Conservation (phyloP, 2,329 filamentous ascomycete genomes). For the Aspergillus novoparasiticus region DNA sequence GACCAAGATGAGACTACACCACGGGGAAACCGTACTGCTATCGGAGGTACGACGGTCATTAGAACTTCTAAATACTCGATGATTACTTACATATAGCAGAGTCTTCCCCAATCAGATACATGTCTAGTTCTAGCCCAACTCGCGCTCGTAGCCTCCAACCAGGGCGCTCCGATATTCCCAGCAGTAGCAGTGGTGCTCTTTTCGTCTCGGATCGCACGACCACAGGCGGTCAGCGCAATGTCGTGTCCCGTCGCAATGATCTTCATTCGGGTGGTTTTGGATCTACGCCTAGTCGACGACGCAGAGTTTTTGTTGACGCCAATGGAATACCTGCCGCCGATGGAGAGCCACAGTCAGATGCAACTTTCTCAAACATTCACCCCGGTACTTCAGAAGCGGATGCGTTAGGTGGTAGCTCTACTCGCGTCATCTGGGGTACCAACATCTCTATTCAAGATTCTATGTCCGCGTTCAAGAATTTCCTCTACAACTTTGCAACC, state of each 20-base stretch:
- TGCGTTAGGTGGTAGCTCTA: conserved; percentile 76
- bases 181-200: conserved; percentile 76
- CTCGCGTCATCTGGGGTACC: conserved; percentile 92
- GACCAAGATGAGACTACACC: conserved; percentile 49
- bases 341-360: conserved; percentile 56
- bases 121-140: conserved; percentile 85
- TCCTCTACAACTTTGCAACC: conserved; percentile 84
- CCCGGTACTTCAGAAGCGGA: conserved; percentile 92
- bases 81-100: conserved; percentile 54
- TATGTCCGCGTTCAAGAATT: conserved; percentile 85
- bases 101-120: conserved; percentile 90
- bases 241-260: conserved; percentile 73
- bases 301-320: conserved; percentile 66
- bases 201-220: conserved; percentile 69
- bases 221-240: conserved; percentile 49
- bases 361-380: conserved; percentile 69
- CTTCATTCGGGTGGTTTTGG: conserved; percentile 78
- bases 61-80: background rate
- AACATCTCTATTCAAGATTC: conserved; percentile 93
- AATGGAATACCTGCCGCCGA: conserved; percentile 61
- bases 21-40: conserved; percentile 37
- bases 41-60: conserved; percentile 40
- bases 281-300: conserved; percentile 53
- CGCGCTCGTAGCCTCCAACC: conserved; percentile 57
- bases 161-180: conserved; percentile 71